phyloP scores from a whole-genome alignment of 164 flowering plant genomes.

The Protea cynaroides region DNA sequence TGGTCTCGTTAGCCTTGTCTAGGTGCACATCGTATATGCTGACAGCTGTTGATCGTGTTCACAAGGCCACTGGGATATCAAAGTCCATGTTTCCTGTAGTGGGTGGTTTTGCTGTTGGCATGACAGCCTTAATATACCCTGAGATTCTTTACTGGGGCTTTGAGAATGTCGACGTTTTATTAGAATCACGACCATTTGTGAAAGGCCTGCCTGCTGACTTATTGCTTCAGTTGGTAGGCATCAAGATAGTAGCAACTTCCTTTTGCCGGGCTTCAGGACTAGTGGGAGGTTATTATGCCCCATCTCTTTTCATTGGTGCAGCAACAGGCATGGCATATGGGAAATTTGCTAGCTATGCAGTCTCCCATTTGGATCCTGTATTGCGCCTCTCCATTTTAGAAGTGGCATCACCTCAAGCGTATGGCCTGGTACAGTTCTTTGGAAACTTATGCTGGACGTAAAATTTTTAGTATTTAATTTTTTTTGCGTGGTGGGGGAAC shows the following conservation, averaged over 20 bases:
- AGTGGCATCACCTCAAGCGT: conserved; percentile 96
- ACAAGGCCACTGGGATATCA: conserved; percentile 48
- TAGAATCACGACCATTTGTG: conserved; percentile 77
- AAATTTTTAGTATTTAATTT: no score
- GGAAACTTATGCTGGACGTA: neutral
- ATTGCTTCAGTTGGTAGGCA: conserved; percentile 72
- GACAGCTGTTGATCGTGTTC: conserved; percentile 31
- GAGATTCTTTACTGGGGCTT: conserved; percentile 97
- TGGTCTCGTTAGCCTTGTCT: conserved; percentile 72
- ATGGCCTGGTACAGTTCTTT: conserved; percentile 72
- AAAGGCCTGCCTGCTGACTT: conserved; percentile 60
- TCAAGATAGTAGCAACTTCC: conserved; percentile 77
- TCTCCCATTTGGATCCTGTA: conserved; percentile 47
- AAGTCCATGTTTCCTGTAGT: conserved; percentile 58
- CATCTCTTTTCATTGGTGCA: conserved; percentile 91
- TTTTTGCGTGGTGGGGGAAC: no score
- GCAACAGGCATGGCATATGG: conserved; percentile 98
- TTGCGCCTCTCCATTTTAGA: conserved; percentile 65
- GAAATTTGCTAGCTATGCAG: conserved; percentile 41
- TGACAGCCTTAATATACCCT: conserved; percentile 83
- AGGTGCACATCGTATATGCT: conserved; percentile 59
- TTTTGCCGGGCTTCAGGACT: conserved; percentile 84
- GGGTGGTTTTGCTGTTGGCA: conserved; percentile 72
- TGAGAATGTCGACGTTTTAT: conserved; percentile 77
- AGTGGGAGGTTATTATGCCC: conserved; percentile 97